A percentile compares a stretch with the other conserved stretches of the same genome.
These are phyloP conservation scores for Paracamarosporium sp. DNA, from an alignment of 2,329 filamentous ascomycete species.

Conservation along the genomic window DNA sequence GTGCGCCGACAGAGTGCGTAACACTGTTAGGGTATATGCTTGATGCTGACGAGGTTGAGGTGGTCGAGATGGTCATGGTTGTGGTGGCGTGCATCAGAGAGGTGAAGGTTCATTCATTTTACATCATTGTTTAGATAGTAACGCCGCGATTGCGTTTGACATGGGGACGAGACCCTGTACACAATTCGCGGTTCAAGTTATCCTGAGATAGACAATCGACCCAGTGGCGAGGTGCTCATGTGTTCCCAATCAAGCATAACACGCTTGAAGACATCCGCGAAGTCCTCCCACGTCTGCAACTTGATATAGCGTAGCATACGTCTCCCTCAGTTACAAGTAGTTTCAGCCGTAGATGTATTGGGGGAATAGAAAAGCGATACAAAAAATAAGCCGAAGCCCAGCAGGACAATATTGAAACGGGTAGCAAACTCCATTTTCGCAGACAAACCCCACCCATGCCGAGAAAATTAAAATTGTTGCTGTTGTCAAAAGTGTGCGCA, in stretches of 20 bases:
- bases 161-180: too few species aligned
- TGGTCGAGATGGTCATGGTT: too few species aligned
- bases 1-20: not conserved
- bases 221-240: too few species aligned
- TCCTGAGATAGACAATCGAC: too few species aligned
- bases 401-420: not conserved
- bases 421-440: conserved; percentile 10
- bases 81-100: not conserved
- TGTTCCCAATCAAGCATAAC: not conserved
- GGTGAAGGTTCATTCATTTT: not conserved
- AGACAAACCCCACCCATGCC: conserved; percentile 11
- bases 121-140: not conserved
- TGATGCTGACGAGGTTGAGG: not conserved
- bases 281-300: not conserved
- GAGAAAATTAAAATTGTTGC: not conserved
- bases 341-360: not conserved
- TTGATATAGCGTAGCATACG: not conserved
- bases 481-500: not conserved
- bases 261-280: not conserved
- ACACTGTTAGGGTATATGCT: not conserved
- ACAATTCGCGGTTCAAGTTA: too few species aligned
- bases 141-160: too few species aligned
- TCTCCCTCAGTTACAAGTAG: not conserved
- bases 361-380: not conserved
- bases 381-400: not conserved